phyloP scores from a whole-genome alignment of 2,329 filamentous ascomycete genomes.

The Colletotrichum euphorbiae region DNA sequence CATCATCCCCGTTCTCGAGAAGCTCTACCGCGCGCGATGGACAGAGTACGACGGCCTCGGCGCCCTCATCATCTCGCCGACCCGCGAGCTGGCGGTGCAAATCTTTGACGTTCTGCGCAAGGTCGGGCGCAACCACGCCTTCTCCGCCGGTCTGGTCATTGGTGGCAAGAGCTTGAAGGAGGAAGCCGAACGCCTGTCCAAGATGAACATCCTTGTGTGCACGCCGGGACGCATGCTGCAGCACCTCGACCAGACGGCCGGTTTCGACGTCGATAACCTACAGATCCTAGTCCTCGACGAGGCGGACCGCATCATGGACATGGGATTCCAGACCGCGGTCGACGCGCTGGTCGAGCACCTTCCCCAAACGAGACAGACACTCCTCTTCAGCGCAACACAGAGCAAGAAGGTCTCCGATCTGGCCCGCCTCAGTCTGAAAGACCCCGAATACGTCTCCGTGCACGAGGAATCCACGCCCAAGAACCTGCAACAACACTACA shows the following conservation, averaged over 20 bases:
- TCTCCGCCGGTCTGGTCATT: conserved; percentile 93
- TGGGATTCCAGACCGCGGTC: conserved; percentile 92
- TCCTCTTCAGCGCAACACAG: conserved; percentile 96
- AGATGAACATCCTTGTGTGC: conserved; percentile 98
- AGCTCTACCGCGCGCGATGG: conserved; percentile 89
- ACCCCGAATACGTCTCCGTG: conserved; percentile 95
- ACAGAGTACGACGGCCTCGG: conserved; percentile 91
- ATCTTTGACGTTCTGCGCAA: conserved; percentile 96
- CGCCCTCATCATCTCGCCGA: conserved; percentile 92
- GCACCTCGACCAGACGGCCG: conserved; percentile 92
- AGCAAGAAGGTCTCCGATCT: conserved; percentile 94
- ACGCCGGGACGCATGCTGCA: conserved; percentile 96
- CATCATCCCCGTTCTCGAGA: conserved; percentile 90
- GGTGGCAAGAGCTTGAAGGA: conserved; percentile 92
- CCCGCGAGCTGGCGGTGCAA: conserved; percentile 93
- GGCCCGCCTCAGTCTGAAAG: conserved; percentile 85
- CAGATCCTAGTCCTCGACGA: conserved; percentile 96
- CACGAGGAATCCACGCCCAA: conserved; percentile 90
- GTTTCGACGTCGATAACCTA: conserved; percentile 89
- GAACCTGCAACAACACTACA: conserved; percentile 90
- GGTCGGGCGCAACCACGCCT: conserved; percentile 87
- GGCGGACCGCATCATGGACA: conserved; percentile 95
- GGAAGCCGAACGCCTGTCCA: conserved; percentile 82
- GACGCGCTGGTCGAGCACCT: conserved; percentile 95
- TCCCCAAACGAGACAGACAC: conserved; percentile 85